Base-by-base conservation (phyloP, 139 green algal genomes). In the Chlorella sorokiniana region DNA sequence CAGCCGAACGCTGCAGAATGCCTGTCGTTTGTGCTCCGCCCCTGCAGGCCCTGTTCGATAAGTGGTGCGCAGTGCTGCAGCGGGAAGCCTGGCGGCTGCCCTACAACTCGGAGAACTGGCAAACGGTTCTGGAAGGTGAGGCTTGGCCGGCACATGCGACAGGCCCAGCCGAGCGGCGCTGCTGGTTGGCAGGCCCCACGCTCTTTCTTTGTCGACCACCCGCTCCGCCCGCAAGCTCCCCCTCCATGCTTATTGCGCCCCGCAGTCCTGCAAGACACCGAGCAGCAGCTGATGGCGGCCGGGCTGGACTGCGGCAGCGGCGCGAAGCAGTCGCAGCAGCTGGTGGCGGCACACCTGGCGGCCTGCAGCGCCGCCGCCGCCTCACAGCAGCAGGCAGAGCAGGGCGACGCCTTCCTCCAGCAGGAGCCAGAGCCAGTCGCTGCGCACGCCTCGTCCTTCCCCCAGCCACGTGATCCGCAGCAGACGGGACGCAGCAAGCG, bases 1-100 rank as follows among this genome's bases (percentile, higher is more conserved):
- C n/a, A n/a, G n/a, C n/a, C n/a, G n/a, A n/a, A n/a, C n/a, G n/a
- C n/a, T n/a, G n/a, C n/a, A n/a, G n/a, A n/a, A n/a, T n/a, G n/a
- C n/a, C n/a, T n/a, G n/a, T n/a, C n/a, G n/a, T n/a, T n/a, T n/a
- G n/a, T n/a, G n/a, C 11, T 8, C 35, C 0, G 6, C 25, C 7
- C 22, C 4, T 27, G 23, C 73, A 79, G 73, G 73, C 31, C 0
- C 37, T 79, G 52, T 79, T 79, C 35, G 14, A 37, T 9, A 33
- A 40, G 54, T 79, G 73, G 73, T 40, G 63, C 33, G 14, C 18
- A 7, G 52, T 79, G 52, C 73, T 79, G 73, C 73, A 79, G 73
- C 73, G 69, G 52, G 54, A 29, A 22, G 73, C 23, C 23, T 7
- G 20, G 31, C 73, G 27, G 22, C 52, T 79, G 73, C 73, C 73